Percentiles rank a stretch among this genome's conserved stretches.
Evolutionary conservation across 148 eudicot species (phyloP).

Genomic region (Fagopyrum tataricum): DNA sequence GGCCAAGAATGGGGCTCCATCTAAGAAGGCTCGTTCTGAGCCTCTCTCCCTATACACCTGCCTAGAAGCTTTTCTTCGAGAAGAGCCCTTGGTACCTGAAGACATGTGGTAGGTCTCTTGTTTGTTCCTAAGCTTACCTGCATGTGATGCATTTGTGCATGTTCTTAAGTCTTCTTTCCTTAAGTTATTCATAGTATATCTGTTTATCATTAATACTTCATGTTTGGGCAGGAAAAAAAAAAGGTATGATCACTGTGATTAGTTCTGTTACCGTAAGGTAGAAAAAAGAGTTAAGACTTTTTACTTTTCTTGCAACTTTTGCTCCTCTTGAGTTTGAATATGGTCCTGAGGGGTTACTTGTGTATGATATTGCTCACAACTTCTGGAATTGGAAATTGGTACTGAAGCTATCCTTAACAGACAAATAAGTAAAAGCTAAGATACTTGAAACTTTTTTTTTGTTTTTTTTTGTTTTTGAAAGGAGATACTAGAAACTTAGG

Average conservation of each 20-base stretch:
- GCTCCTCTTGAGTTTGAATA: neutral
- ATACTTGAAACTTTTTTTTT: neutral
- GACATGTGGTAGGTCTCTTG: conserved; percentile 85
- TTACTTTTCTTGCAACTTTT: neutral
- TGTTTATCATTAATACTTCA: neutral
- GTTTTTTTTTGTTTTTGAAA: too few relatives aligned
- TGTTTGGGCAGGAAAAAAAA: neutral
- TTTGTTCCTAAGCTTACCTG: conserved; percentile 7
- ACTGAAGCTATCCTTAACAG: neutral
- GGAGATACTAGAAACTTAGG: neutral
- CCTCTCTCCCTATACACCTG: conserved; percentile 92
- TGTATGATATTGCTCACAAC: neutral
- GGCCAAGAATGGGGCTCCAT: conserved; percentile 52
- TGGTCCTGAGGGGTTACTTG: neutral
- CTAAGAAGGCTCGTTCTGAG: conserved; percentile 82
- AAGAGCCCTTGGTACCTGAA: conserved; percentile 96
- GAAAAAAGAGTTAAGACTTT: neutral
- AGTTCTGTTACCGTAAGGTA: neutral
- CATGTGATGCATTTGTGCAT: neutral
- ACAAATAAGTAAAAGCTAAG: neutral
- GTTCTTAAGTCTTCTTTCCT: neutral
- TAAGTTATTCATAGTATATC: neutral
- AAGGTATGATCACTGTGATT: neutral
- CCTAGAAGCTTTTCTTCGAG: conserved; percentile 92
- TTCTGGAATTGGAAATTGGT: neutral